Percentiles rank a stretch among this genome's conserved stretches.
These are phyloP conservation scores for Asterochloris erici DNA, from an alignment of 139 green algal genomes.

Conservation along the genomic window DNA sequence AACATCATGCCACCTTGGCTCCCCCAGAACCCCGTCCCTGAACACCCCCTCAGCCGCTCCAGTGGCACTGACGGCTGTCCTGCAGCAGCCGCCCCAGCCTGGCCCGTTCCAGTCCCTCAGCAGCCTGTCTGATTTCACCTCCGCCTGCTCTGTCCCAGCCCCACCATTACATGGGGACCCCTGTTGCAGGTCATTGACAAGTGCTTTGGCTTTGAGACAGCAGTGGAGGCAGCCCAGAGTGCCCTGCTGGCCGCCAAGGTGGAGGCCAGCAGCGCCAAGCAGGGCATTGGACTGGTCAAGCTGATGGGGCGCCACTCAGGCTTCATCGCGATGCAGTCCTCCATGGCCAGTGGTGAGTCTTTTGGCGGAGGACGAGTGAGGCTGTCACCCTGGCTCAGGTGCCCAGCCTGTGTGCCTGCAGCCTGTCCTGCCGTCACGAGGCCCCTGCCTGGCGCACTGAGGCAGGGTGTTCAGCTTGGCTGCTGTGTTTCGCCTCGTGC, in stretches of 20 bases:
- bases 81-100: no score
- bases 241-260: conserved; percentile 92
- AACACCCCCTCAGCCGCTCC: no score
- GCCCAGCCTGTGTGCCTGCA: background rate
- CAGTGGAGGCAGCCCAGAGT: conserved; percentile 94
- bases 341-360: conserved; percentile 70
- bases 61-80: no score
- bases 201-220: conserved; percentile 93
- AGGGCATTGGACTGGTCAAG: conserved; percentile 95
- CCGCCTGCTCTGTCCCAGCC: no score
- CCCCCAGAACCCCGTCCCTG: no score
- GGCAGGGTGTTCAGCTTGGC: no score
- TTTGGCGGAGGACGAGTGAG: background rate
- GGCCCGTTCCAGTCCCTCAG: background rate
- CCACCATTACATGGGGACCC: no score
- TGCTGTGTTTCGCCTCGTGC: no score
- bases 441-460: no score
- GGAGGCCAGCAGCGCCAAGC: conserved; percentile 76
- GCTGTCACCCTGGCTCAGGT: no score
- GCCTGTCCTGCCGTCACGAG: no score
- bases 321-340: conserved; percentile 96
- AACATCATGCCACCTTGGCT: no score
- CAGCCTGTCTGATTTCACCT: background rate
- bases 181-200: conserved; percentile 46
- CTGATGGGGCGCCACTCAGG: conserved; percentile 95